Evolutionary conservation across 768 basidiomycete genomes (phyloP).

Genomic region (Ramaria sp.): DNA sequence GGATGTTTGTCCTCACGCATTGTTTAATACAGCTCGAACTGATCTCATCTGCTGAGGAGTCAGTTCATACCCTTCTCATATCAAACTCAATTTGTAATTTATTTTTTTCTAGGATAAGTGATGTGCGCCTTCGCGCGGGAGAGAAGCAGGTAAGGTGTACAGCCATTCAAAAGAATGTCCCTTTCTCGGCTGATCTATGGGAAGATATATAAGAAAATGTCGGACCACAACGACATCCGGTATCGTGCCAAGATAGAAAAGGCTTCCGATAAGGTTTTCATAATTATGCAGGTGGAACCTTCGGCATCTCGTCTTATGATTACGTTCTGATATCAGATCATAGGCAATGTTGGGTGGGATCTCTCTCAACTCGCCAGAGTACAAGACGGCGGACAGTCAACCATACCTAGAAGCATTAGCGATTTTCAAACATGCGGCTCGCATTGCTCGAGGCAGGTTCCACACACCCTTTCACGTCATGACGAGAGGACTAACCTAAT

Average conservation of each 20-base stretch:
- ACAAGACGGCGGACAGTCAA: conserved; percentile 61
- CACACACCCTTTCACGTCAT: not conserved
- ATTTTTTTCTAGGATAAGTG: conserved; percentile 41
- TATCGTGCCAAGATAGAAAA: conserved; percentile 65
- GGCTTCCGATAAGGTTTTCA: conserved; percentile 66
- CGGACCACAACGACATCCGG: conserved; percentile 67
- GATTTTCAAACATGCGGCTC: conserved; percentile 64
- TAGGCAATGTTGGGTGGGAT: conserved; percentile 68
- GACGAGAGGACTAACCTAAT: not conserved
- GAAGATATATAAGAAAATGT: conserved; percentile 55
- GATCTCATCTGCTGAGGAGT: conserved; percentile 62
- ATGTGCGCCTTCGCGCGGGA: conserved; percentile 58
- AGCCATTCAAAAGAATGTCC: not conserved
- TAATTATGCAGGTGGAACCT: conserved; percentile 59
- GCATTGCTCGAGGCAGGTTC: conserved; percentile 62
- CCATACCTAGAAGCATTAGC: conserved; percentile 56
- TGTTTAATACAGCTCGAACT: conserved; percentile 38
- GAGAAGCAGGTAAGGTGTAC: conserved; percentile 52
- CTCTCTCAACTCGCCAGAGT: conserved; percentile 57
- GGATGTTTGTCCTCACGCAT: too few species aligned
- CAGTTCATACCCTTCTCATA: conserved; percentile 11
- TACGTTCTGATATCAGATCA: not conserved
- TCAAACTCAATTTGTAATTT: conserved; percentile 3
- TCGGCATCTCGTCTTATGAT: not conserved
- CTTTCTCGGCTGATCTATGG: not conserved